phyloP scores from a whole-genome alignment of 202 grass and related monocot genomes.

The Digitaria exilis region DNA sequence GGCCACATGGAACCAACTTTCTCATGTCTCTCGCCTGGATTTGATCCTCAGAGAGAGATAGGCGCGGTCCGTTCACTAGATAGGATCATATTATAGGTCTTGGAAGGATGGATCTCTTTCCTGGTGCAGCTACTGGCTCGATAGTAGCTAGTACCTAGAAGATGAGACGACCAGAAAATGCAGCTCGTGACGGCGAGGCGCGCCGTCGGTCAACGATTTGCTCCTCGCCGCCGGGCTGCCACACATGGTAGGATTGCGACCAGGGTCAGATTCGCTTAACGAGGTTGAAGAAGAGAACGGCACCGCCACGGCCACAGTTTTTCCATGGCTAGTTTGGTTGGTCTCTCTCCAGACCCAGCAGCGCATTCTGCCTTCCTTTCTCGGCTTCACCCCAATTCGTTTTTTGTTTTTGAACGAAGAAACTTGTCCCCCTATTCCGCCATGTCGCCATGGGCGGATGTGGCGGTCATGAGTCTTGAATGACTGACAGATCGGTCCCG shows the following conservation, averaged over 20 bases:
- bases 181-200: not conserved
- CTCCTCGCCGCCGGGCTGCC: not conserved
- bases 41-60: not conserved
- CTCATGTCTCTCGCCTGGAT: constrained; percentile 45
- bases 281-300: not conserved
- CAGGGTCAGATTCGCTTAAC: not conserved
- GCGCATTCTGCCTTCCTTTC: not conserved
- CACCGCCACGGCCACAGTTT: not conserved
- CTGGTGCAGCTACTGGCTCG: not conserved
- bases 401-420: no score
- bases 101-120: not conserved
- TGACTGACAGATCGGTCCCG: not conserved
- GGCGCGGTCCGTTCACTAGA: not conserved
- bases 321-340: not conserved
- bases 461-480: not conserved
- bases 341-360: no score
- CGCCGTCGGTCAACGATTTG: not conserved
- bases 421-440: no score
- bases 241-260: not conserved
- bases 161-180: not conserved
- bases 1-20: constrained; percentile 50
- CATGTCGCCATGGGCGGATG: no score
- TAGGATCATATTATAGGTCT: not conserved
- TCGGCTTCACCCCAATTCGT: not conserved
- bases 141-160: no score